Evolutionary conservation across 305 asterid genomes (phyloP), one percentile per base, ranked within the genome.

Genomic region (Salvia sclarea): DNA sequence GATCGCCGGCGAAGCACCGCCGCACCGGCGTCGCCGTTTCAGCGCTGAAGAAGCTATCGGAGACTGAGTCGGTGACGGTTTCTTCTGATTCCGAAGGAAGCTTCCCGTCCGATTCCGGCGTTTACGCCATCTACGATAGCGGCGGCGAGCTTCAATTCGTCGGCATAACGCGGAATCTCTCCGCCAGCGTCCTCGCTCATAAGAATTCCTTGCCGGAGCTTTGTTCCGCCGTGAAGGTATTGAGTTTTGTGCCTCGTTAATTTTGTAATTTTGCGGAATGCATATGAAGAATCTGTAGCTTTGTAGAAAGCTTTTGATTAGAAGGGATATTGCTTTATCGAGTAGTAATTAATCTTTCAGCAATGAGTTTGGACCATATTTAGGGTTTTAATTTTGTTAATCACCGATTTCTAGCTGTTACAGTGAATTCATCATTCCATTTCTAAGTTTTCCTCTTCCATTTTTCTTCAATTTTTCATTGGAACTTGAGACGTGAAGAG

Each of bases 91-190:
- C 75, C 64, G 72, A 77, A 14, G 88, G 85, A 52, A 38, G 45
- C 16, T 58, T 90, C 62, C 96, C 97, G 9, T 75, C 96, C 0
- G 78, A 61, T 72, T 74, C 96, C 64, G 98, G 97, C 12, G 97
- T 93, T 7, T 93, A 90, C 57, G 97, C 95, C 14, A 82, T 93
- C 56, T 90, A 84, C 70, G 84, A 88, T 65, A 72, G 70, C 55
- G 72, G 61, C 61, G 84, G 80, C 25, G 96, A 82, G 63, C 91
- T 93, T 53, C 97, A 93, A 63, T 93, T 90, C 72, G 72, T 93
- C 72, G 98, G 98, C 55, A 86, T 93, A 55, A 88, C 98, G 22
- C 77, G 94, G 53, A 90, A 90, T 74, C 79, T 90, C 62, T 92
- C 89, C 20, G 87, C 91, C 67, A 93, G 98, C 64, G 78, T 93